A percentile compares a stretch with the other conserved stretches of the same genome.
These are phyloP conservation scores for Sugiyamaella japonica DNA, from an alignment of 1,139 yeast species.

Conservation along the genomic window DNA sequence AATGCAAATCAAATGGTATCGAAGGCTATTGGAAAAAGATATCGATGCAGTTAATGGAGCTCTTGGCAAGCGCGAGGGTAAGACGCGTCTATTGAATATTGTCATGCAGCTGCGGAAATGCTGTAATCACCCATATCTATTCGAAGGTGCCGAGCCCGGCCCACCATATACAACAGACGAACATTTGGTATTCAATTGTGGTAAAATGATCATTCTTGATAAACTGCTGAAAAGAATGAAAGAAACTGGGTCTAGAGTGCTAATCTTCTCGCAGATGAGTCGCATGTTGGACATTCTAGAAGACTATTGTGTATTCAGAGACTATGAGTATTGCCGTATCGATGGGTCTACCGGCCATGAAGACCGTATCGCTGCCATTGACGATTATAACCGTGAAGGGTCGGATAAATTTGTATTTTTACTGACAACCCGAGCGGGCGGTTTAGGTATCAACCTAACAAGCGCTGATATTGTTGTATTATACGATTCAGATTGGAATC, in stretches of 20 bases:
- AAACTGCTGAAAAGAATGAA: slow-evolving; percentile 73
- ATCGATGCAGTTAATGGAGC: slow-evolving; percentile 96
- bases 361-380: slow-evolving; percentile 89
- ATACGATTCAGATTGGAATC: slow-evolving; percentile 97
- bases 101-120: slow-evolving; percentile 97
- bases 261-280: slow-evolving; percentile 95
- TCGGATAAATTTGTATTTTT: slow-evolving; percentile 83
- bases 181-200: slow-evolving; percentile 84
- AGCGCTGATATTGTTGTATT: slow-evolving; percentile 88
- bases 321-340: slow-evolving; percentile 84
- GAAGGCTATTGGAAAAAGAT: slow-evolving; percentile 83
- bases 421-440: slow-evolving; percentile 96
- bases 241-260: slow-evolving; percentile 81
- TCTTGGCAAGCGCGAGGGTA: slow-evolving; percentile 86
- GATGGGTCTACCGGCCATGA: slow-evolving; percentile 97
- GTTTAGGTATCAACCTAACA: slow-evolving; percentile 91
- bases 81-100: slow-evolving; percentile 84
- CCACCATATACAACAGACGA: slow-evolving; percentile 98
- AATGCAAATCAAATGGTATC: slow-evolving; percentile 94
- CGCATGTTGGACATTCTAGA: slow-evolving; percentile 87
- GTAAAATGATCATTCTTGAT: slow-evolving; percentile 87
- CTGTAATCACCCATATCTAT: slow-evolving; percentile 94
- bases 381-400: slow-evolving; percentile 81
- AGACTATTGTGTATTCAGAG: slow-evolving; percentile 87
- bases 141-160: slow-evolving; percentile 99